Evolutionary conservation across 495 filamentous ascomycete genomes (phyloP).

Genomic region (Chaetomium fimeti): DNA sequence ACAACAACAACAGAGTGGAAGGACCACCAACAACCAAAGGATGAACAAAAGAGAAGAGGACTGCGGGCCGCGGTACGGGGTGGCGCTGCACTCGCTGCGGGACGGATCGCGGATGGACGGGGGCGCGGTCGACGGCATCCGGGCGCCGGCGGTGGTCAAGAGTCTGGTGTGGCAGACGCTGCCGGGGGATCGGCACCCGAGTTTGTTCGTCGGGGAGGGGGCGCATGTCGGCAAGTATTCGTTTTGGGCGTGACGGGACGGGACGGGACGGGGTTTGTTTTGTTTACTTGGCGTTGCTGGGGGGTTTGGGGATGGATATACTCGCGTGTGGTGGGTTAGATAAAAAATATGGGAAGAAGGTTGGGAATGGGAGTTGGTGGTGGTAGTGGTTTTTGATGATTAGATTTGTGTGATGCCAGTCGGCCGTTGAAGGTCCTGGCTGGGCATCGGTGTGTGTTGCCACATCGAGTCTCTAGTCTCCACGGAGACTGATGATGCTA

Average conservation of each 20-base stretch:
- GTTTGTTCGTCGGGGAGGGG: conserved; percentile 22
- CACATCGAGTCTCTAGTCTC: background rate
- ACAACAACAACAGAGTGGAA: conserved; percentile 27
- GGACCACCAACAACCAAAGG: conserved; percentile 12
- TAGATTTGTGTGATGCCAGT: background rate
- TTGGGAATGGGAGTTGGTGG: background rate
- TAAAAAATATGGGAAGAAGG: too few species aligned
- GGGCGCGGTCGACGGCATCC: conserved; percentile 16
- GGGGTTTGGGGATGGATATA: background rate
- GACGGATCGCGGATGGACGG: conserved; percentile 34
- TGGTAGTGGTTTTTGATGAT: background rate
- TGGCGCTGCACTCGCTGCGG: conserved; percentile 43
- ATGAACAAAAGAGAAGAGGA: too few species aligned
- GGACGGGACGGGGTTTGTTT: too few species aligned
- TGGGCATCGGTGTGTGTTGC: background rate
- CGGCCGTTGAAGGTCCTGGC: background rate
- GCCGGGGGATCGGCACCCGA: conserved; percentile 18
- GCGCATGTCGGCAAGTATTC: conserved; percentile 33
- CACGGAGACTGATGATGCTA: background rate
- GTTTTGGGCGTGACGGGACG: conserved; percentile 28
- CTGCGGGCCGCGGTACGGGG: background rate
- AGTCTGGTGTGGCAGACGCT: conserved; percentile 11
- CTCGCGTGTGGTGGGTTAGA: background rate
- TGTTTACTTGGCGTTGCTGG: background rate
- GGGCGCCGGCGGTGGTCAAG: conserved; percentile 20